A percentile compares a stretch with the other conserved stretches of the same genome.
phyloP scores from a whole-genome alignment of 2,329 filamentous ascomycete species.

The Exophiala dermatitidis region DNA sequence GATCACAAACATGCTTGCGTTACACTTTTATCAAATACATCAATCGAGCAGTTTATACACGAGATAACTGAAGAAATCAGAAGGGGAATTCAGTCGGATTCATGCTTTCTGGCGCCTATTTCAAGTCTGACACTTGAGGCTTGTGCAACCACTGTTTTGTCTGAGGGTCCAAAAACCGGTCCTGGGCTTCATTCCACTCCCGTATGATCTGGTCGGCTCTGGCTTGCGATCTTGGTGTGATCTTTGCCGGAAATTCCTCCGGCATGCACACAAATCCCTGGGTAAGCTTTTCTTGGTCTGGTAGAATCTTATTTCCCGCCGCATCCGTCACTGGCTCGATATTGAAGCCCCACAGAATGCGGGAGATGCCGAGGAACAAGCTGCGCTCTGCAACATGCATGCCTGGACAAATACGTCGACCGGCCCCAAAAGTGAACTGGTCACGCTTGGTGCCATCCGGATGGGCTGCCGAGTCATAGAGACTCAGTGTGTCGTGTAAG shows the following conservation, averaged over 20 bases:
- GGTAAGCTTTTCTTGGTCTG: slow-evolving; percentile 36
- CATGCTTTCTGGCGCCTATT: not conserved
- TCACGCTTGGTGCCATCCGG: slow-evolving; percentile 27
- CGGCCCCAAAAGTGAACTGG: slow-evolving; percentile 30
- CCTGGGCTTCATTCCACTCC: slow-evolving; percentile 12
- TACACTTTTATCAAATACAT: too few species aligned
- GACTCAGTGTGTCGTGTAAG: slow-evolving; percentile 27
- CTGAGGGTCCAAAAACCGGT: slow-evolving; percentile 7
- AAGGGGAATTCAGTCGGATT: too few species aligned
- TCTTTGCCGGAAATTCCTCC: slow-evolving; percentile 34
- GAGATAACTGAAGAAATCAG: too few species aligned
- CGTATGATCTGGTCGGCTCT: slow-evolving; percentile 26
- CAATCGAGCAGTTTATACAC: too few species aligned
- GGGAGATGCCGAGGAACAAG: slow-evolving; percentile 28
- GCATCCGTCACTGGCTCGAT: slow-evolving; percentile 26
- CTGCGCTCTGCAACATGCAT: slow-evolving; percentile 32
- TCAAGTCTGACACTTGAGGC: slow-evolving; percentile 2
- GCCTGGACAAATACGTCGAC: slow-evolving; percentile 32
- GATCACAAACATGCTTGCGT: too few species aligned
- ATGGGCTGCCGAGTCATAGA: slow-evolving; percentile 30
- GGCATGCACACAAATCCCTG: slow-evolving; percentile 43
- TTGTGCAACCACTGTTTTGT: slow-evolving; percentile 19
- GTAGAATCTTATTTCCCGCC: slow-evolving; percentile 31
- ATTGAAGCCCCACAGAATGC: slow-evolving; percentile 31
- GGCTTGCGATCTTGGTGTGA: slow-evolving; percentile 32